A percentile compares a stretch with the other conserved stretches of the same genome.
Conservation (phyloP, 495 filamentous ascomycete genomes). For the Eremomyces bilateralis region DNA sequence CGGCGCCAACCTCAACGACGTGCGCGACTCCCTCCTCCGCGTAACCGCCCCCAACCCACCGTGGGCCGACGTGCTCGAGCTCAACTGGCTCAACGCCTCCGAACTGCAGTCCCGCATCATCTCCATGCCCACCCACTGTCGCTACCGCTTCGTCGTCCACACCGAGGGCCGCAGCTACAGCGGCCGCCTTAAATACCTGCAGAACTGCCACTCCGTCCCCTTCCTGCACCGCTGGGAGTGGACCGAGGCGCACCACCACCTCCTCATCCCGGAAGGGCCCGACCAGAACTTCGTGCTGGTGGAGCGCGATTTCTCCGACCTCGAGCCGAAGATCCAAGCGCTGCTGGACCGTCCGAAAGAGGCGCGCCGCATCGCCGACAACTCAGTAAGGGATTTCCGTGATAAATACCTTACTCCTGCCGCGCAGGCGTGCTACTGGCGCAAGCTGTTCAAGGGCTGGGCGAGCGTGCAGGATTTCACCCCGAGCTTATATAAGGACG, state of each 20-base stretch:
- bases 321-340: conserved; percentile 7
- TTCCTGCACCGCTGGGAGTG: conserved; percentile 9
- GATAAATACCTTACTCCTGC: conserved; percentile 16
- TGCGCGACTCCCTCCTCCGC: conserved; percentile 7
- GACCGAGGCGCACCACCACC: conserved; percentile 10
- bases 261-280: conserved; percentile 9
- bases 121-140: conserved; percentile 12
- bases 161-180: conserved; percentile 12
- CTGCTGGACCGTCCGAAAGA: conserved; percentile 5
- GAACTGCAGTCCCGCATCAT: conserved; percentile 2
- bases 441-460: conserved; percentile 10
- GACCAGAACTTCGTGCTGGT: conserved; percentile 14
- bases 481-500: no score
- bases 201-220: conserved; percentile 12
- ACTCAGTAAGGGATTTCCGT: conserved; percentile 10
- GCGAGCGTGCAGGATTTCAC: no score
- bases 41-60: conserved; percentile 3
- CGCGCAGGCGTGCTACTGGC: conserved; percentile 16
- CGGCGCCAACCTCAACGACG: conserved; percentile 5
- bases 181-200: conserved; percentile 14
- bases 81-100: conserved; percentile 9
- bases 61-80: conserved; percentile 12
- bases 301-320: conserved; percentile 13
- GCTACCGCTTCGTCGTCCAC: conserved; percentile 11
- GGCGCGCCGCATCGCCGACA: conserved; percentile 10